Evolutionary conservation across 1,139 yeast species (phyloP).

Genomic region (Lodderomyces jiufengensis): DNA sequence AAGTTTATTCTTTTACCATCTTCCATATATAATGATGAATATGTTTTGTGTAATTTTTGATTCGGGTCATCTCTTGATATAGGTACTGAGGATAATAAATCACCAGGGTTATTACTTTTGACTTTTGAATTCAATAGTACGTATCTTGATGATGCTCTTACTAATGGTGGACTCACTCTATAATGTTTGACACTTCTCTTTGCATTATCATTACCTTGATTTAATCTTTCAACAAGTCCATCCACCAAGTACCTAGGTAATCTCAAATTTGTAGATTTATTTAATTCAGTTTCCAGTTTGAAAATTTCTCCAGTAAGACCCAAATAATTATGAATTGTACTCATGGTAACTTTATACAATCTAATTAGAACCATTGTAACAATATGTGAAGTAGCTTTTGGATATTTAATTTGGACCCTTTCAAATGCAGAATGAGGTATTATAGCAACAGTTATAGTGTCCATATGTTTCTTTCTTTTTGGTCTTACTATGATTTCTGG

Average conservation of each 20-base stretch:
- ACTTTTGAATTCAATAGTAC: slow-evolving; percentile 60
- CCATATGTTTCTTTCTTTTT: slow-evolving; percentile 6
- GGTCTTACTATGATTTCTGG: slow-evolving; percentile 14
- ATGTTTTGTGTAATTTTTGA: slow-evolving; percentile 17
- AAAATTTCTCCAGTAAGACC: slow-evolving; percentile 82
- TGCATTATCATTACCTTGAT: slow-evolving; percentile 1
- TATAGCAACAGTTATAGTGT: slow-evolving; percentile 66
- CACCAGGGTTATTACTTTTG: slow-evolving; percentile 73
- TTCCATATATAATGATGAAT: slow-evolving; percentile 6
- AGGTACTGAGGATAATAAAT: slow-evolving; percentile 78
- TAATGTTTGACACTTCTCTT: slow-evolving; percentile 7
- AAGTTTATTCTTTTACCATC: slow-evolving; percentile 21
- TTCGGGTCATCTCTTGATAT: slow-evolving; percentile 42
- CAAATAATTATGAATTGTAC: slow-evolving; percentile 80
- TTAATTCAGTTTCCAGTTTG: slow-evolving; percentile 69
- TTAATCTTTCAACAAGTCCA: slow-evolving; percentile 48
- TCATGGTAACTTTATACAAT: slow-evolving; percentile 84
- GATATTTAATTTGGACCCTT: slow-evolving; percentile 69
- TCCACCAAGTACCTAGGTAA: slow-evolving; percentile 65
- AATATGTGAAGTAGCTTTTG: slow-evolving; percentile 88
- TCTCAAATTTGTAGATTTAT: slow-evolving; percentile 36
- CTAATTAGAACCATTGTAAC: slow-evolving; percentile 89
- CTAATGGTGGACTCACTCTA: slow-evolving; percentile 8
- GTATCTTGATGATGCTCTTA: slow-evolving; percentile 48
- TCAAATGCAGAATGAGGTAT: slow-evolving; percentile 84